Evolutionary conservation across 2,329 filamentous ascomycete genomes (phyloP), one percentile per base, ranked within the genome.

Genomic region (Colletotrichum sp.): DNA sequence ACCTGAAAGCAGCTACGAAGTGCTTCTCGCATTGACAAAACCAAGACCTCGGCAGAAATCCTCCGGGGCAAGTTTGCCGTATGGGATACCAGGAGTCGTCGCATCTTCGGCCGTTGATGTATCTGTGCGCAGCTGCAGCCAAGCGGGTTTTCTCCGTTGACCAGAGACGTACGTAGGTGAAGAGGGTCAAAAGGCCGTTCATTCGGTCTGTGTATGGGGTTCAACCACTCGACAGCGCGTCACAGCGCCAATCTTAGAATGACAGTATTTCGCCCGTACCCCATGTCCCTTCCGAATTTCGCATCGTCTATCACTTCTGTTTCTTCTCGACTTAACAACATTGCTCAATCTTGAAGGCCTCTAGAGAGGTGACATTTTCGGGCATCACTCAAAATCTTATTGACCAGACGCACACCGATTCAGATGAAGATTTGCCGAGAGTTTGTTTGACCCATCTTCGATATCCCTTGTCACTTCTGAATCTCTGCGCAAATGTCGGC

Each of bases 261-360:
- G 44, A 21, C 44, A 52, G 44, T 52, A 52, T 24, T 52, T 52
- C n/a, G 44, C 44, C 44, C 44, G 44, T 21, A 52, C 44, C 44
- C 44, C 44, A 21, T 52, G 44, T 21, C 44, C n/a, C 44, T 52
- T 2, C 12, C n/a, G 10, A 52, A 6, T n/a, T n/a, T n/a, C 12
- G 44, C 2, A 13, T 21, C 44, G 44, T 52, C n/a, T 52, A 21
- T 52, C n/a, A 21, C 6, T 52, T 52, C n/a, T 52, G 6, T 21
- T 52, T 13, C 44, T 18, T 21, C 3, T 52, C n/a, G 44, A 52
- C 44, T 52, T 52, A 4, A 52, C 44, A 52, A 52, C 44, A 8
- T 52, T 0, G 44, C 3, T 52, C 1, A 21, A 21, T 52, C 44
- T 21, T 21, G 0, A 7, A 8, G 2, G n/a, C 44, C 0, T 0